Conservation (phyloP, 1,139 yeast species). For the Chernovozyma sophiae-reginae region DNA sequence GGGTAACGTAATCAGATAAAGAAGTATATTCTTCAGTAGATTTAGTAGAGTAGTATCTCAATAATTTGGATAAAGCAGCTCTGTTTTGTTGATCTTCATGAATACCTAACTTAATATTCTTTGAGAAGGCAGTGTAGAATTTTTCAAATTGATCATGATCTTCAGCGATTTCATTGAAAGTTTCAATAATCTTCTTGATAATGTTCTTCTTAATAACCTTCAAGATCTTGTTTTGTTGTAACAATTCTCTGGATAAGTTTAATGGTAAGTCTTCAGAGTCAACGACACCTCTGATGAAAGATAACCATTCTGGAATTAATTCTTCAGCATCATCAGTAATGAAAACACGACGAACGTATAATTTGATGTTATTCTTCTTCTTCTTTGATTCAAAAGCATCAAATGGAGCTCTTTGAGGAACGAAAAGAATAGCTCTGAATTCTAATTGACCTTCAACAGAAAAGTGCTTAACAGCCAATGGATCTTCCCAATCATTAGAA, state of each 20-base stretch:
- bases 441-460: slow-evolving; percentile 99
- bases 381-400: slow-evolving; percentile 96
- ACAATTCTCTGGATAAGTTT: slow-evolving; percentile 99
- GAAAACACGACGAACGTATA: slow-evolving; percentile 99
- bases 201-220: slow-evolving; percentile 99
- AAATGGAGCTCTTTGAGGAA: slow-evolving; percentile 99
- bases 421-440: slow-evolving; percentile 95
- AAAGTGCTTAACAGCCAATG: slow-evolving; percentile 98
- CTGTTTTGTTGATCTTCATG: slow-evolving; percentile 99
- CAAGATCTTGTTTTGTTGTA: slow-evolving; percentile 99
- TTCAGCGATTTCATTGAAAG: slow-evolving; percentile 98
- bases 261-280: slow-evolving; percentile 99
- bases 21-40: slow-evolving; percentile 92
- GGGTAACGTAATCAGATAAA: slow-evolving; percentile 92
- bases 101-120: slow-evolving; percentile 98
- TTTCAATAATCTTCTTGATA: slow-evolving; percentile 97
- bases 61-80: slow-evolving; percentile 87
- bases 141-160: slow-evolving; percentile 98
- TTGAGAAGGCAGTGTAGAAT: slow-evolving; percentile 96
- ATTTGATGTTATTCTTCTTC: slow-evolving; percentile 99
- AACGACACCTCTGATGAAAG: slow-evolving; percentile 97
- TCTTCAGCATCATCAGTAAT: slow-evolving; percentile 99
- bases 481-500: slow-evolving; percentile 99
- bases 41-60: slow-evolving; percentile 97
- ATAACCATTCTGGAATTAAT: slow-evolving; percentile 98